phyloP scores from a whole-genome alignment of 192 early-diverging fungal genomes.

The Pilaira anomala region DNA sequence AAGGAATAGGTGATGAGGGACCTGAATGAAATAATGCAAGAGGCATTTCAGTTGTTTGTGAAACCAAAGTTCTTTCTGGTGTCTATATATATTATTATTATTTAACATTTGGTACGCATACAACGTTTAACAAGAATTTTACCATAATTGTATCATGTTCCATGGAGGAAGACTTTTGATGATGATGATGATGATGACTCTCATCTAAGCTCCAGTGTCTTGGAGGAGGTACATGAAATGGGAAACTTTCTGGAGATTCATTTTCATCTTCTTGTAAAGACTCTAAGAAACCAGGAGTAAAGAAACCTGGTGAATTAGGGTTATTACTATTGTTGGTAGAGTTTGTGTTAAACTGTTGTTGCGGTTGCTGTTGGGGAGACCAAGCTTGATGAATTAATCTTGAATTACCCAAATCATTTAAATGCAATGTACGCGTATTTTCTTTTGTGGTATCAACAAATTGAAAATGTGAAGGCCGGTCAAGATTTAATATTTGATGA shows the following conservation, averaged over 20 bases:
- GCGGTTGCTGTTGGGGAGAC: slow-evolving; percentile 19
- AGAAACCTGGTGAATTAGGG: slow-evolving; percentile 67
- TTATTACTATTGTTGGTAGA: slow-evolving; percentile 12
- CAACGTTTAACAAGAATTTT: not conserved
- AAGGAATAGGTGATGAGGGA: not conserved
- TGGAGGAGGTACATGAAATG: not conserved
- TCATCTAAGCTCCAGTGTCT: too few species aligned
- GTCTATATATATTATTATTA: slow-evolving; percentile 1
- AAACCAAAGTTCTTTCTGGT: not conserved
- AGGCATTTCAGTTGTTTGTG: slow-evolving; percentile 1
- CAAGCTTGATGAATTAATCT: not conserved
- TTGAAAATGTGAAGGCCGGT: not conserved
- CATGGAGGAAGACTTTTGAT: slow-evolving; percentile 2
- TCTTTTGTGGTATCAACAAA: not conserved
- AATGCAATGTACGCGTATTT: not conserved
- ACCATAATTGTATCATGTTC: slow-evolving; percentile 6
- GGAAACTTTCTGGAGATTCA: not conserved
- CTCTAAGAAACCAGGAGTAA: slow-evolving; percentile 67
- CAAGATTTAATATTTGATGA: slow-evolving; percentile 10
- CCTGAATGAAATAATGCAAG: not conserved
- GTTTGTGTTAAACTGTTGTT: slow-evolving; percentile 22
- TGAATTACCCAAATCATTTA: not conserved
- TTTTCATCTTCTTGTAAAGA: slow-evolving; percentile 45
- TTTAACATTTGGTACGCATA: not conserved
- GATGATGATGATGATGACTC: not conserved